Evolutionary conservation across 495 filamentous ascomycete species (phyloP), one percentile per base, ranked within the genome.

Genomic region (Neurospora sp.): DNA sequence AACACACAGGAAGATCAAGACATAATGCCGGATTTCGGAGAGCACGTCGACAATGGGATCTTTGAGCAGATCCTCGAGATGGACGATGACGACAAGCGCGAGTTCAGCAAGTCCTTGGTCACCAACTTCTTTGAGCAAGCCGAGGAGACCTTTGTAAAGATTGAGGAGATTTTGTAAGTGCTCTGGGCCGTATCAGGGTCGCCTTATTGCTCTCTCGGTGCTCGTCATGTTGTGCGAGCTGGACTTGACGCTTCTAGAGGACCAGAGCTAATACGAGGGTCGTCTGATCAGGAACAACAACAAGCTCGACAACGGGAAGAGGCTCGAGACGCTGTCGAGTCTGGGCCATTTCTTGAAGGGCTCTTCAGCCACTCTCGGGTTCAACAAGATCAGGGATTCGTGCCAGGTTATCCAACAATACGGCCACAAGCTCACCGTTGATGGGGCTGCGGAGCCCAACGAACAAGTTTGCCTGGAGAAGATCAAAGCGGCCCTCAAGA

Each of bases 361-460:
- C 46, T 98, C 95, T n/a, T 97, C 95, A 11, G 96, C 96, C 22
- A 98, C 96, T 8, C 89, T 99, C 69, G 96, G 96, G 31, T 88
- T 99, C 46, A 92, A 85, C 76, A 96, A 97, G 83, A 92, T 99
- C 78, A 93, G 93, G 80, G 94, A 98, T 76, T 89, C 87, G 71
- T 99, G 96, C 81, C 95, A 98, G 82, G 92, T 96, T 85, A 97
- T 99, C 76, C 96, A 99, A 81, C 91, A 98, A 79, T 96, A 89
- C 77, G 96, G 96, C 66, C 89, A 89, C 75, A 84, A 85, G 70
- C 91, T 93, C 80, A 94, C 93, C 75, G 90, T 94, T 69, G 89
- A 89, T 20, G 94, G 94, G n/a, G 83, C 79, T 8, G 81, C 81
- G 11, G 89, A 92, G 74, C 85, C 88, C 72, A 88, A 96, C 74